Base-by-base conservation (phyloP, 495 filamentous ascomycete genomes). In the Entonaema liquescens region DNA sequence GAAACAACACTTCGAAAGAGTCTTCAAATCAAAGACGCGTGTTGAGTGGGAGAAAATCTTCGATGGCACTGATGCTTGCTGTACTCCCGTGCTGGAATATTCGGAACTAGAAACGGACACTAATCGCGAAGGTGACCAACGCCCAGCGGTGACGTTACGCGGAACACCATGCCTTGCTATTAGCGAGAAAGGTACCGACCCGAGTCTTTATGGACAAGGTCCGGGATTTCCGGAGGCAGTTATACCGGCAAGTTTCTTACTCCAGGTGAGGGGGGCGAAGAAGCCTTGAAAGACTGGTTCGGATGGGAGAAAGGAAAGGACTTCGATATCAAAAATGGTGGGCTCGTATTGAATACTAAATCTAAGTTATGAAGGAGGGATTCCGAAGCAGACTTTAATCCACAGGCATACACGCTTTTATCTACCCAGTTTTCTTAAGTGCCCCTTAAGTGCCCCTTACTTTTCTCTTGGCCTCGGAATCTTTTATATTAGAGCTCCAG, bases 1-100 rank as follows among this genome's bases (percentile, higher is more conserved):
- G 61, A 83, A 82, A 61, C 77, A 81, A 11, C 65, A 86, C 2
- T 92, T 97, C 74, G 84, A 86, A 31, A 74, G 74, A 17, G 81
- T 77, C 1, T 97, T 98, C 76, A 88, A 86, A 79, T 80, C 84
- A 59, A 96, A 90, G 79, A 92, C 90, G 11, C 84, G 95, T 23
- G 74, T 72, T 0, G 92, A 97, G 77, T 98, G 95, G 95, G 94
- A 97, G 79, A 71, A 59, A 5, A 78, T 96, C 2, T 98, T 97
- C 77, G 91, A 95, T 72, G 91, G 91, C 17, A 95, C 89, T 0
- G 95, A 98, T 83, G 94, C 95, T 8, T 98, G 95, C 78, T 93
- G 91, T 62, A 94, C 93, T 21, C 94, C 95, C 2, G 92, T 98
- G 2, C 78, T 97, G 56, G 89, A 88, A 47, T 90, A 91, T 72